A percentile compares a stretch with the other conserved stretches of the same genome.
Conservation (phyloP, 495 filamentous ascomycete species). For the Hyaloscypha variabilis region DNA sequence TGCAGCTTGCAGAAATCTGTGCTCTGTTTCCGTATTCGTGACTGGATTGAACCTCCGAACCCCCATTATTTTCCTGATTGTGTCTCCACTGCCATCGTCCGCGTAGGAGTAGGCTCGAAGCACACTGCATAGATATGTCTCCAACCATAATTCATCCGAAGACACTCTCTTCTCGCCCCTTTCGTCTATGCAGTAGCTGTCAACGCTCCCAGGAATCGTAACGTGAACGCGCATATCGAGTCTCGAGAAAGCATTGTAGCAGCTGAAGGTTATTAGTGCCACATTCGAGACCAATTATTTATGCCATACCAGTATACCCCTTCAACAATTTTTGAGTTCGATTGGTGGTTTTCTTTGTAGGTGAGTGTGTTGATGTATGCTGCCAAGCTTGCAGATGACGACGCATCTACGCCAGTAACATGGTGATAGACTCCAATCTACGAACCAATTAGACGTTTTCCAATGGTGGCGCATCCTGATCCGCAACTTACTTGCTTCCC, state of each 20-base stretch:
- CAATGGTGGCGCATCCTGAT: conserved; percentile 1
- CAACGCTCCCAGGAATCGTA: conserved; percentile 91
- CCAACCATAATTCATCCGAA: conserved; percentile 91
- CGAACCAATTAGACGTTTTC: conserved; percentile 2
- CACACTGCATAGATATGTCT: conserved; percentile 94
- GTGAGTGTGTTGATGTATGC: conserved; percentile 98
- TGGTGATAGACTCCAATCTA: conserved; percentile 95
- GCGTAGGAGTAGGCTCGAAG: conserved; percentile 94
- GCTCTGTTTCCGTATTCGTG: conserved; percentile 95
- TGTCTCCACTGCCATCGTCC: conserved; percentile 89
- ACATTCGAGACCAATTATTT: too few relatives aligned
- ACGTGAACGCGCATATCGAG: conserved; percentile 98
- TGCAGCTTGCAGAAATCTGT: conserved; percentile 93
- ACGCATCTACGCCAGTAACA: conserved; percentile 96
- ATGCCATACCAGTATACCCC: conserved; percentile 84
- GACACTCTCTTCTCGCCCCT: conserved; percentile 90
- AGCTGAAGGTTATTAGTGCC: conserved; percentile 52
- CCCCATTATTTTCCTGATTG: conserved; percentile 90
- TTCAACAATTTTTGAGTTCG: conserved; percentile 84
- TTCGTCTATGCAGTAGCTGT: conserved; percentile 96
- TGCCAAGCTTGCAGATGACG: conserved; percentile 92
- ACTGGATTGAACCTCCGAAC: conserved; percentile 96
- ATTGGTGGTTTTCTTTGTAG: conserved; percentile 77
- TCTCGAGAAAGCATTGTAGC: conserved; percentile 99
- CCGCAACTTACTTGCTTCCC: conserved; percentile 60